Percentiles rank a stretch among this genome's conserved stretches.
Conservation (phyloP, 345 rosid species). For the Pugionium cornutum region DNA sequence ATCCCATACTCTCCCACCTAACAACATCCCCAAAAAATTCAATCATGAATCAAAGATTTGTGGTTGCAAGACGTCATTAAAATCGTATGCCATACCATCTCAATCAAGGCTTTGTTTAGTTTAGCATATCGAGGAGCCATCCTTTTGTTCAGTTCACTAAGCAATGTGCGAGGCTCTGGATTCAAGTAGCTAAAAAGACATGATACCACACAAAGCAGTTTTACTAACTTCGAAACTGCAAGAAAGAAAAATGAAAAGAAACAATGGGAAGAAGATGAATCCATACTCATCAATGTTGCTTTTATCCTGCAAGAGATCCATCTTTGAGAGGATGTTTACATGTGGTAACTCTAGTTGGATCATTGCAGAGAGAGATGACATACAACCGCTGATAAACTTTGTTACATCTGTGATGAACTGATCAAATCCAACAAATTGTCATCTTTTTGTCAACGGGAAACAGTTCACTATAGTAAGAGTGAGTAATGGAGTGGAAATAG, state of each 20-base stretch:
- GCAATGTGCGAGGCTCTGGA: constrained; percentile 67
- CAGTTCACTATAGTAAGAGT: not conserved
- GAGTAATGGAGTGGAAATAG: not conserved
- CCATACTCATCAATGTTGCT: constrained; percentile 67
- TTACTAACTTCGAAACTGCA: constrained; percentile 8
- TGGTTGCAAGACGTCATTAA: too few species aligned
- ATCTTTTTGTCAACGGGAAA: constrained; percentile 10
- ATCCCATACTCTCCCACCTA: constrained; percentile 84
- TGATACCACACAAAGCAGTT: constrained; percentile 3
- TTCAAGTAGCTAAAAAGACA: constrained; percentile 61
- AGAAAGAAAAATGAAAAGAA: not conserved
- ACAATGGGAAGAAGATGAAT: constrained; percentile 8
- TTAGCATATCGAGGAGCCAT: constrained; percentile 85
- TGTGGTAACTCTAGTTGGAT: constrained; percentile 90
- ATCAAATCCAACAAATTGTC: constrained; percentile 17
- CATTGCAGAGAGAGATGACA: constrained; percentile 97
- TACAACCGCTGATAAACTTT: constrained; percentile 91
- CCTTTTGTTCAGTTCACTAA: constrained; percentile 68
- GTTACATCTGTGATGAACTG: constrained; percentile 92
- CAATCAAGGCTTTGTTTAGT: constrained; percentile 77
- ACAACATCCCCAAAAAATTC: constrained; percentile 4
- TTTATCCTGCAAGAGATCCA: constrained; percentile 82
- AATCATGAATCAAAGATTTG: not conserved
- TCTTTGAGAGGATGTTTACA: constrained; percentile 84
- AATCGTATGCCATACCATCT: constrained; percentile 47